Evolutionary conservation across 306 rosid species (phyloP).

Genomic region (Cicer pinnatifidum): DNA sequence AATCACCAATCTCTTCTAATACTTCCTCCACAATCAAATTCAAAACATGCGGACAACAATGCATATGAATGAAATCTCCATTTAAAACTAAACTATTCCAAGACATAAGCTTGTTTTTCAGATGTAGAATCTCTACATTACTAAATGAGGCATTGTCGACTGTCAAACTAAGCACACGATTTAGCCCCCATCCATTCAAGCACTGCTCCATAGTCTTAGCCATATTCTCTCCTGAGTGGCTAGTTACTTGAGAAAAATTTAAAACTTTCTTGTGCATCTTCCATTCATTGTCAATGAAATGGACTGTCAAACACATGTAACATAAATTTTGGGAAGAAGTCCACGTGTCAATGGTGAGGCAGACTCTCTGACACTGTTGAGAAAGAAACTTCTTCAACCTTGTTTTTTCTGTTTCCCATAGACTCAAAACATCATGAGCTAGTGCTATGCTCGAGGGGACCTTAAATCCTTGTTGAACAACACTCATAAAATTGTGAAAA

Average conservation of each 20-base stretch:
- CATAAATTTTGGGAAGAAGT: not conserved
- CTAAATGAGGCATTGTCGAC: not conserved
- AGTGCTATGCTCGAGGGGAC: slow-evolving; percentile 2
- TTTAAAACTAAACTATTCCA: slow-evolving; percentile 19
- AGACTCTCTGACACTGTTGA: slow-evolving; percentile 12
- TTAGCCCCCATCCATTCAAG: slow-evolving; percentile 9
- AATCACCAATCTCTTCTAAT: slow-evolving; percentile 1
- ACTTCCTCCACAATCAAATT: slow-evolving; percentile 22
- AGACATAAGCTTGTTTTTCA: not conserved
- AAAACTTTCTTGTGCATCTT: slow-evolving; percentile 17
- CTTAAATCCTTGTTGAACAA: not conserved
- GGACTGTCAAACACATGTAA: slow-evolving; percentile 26
- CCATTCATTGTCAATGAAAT: slow-evolving; percentile 22
- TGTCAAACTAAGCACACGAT: slow-evolving; percentile 14
- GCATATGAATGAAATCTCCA: slow-evolving; percentile 26
- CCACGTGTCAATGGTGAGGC: slow-evolving; percentile 30
- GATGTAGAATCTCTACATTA: not conserved
- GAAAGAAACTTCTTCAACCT: slow-evolving; percentile 18
- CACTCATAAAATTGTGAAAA: not conserved
- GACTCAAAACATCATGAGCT: slow-evolving; percentile 1
- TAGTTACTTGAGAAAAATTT: slow-evolving; percentile 5
- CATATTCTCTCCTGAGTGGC: not conserved
- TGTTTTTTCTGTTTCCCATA: not conserved
- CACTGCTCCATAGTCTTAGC: slow-evolving; percentile 8
- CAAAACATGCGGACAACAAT: not conserved